Percentiles rank a stretch among this genome's conserved stretches.
phyloP scores from a whole-genome alignment of 2,329 filamentous ascomycete genomes.

The Alternaria longipes region DNA sequence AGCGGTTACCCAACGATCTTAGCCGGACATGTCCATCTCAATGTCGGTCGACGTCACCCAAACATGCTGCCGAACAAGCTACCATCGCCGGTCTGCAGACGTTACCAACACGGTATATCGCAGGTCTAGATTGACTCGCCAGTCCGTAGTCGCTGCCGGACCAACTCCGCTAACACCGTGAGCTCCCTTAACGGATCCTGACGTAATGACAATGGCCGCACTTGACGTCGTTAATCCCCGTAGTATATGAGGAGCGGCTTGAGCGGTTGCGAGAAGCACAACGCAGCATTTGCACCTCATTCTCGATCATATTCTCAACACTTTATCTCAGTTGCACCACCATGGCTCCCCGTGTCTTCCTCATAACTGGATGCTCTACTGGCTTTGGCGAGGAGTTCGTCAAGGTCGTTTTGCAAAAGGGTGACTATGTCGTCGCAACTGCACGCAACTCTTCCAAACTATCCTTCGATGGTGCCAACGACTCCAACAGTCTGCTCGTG shows the following conservation, averaged over 20 bases:
- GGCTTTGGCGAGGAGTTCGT: constrained; percentile 58
- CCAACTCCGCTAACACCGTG: constrained; percentile 7
- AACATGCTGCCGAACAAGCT: background rate
- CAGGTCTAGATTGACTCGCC: background rate
- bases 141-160: background rate
- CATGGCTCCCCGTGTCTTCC: constrained; percentile 57
- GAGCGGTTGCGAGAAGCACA: background rate
- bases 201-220: constrained; percentile 1
- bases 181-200: background rate
- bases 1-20: background rate
- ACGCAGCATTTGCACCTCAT: background rate
- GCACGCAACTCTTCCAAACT: constrained; percentile 58
- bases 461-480: constrained; percentile 50
- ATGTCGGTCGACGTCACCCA: constrained; percentile 8
- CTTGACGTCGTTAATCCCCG: background rate
- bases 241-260: constrained; percentile 2
- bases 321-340: background rate
- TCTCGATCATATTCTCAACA: too few species aligned
- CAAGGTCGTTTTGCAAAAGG: constrained; percentile 54
- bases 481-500: constrained; percentile 60
- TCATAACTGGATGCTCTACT: constrained; percentile 59
- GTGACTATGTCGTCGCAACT: constrained; percentile 58
- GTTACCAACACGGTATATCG: background rate
- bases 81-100: background rate
- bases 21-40: constrained; percentile 2